Percentiles rank a stretch among this genome's conserved stretches.
Evolutionary conservation across 306 rosid species (phyloP).

Genomic region (Pueraria montana): DNA sequence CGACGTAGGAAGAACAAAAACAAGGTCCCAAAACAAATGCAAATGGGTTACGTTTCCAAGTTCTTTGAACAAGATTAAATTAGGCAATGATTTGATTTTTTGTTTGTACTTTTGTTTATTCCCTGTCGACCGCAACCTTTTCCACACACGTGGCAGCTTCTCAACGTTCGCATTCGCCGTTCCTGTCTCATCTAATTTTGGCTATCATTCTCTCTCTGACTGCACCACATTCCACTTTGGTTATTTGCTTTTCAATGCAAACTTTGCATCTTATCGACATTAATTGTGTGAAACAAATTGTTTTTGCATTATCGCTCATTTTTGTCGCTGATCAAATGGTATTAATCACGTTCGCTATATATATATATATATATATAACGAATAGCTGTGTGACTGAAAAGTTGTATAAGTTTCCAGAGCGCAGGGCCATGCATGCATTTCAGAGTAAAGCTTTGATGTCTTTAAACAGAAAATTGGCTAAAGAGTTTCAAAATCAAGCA

Average conservation of each 20-base stretch:
- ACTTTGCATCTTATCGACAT: background rate
- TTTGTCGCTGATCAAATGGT: background rate
- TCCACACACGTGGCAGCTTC: slow-evolving; percentile 33
- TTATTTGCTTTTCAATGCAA: background rate
- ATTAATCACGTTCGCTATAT: too few relatives aligned
- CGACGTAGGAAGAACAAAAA: background rate
- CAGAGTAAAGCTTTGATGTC: too few relatives aligned
- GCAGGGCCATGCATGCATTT: too few relatives aligned
- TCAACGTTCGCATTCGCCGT: background rate
- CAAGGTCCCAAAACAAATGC: background rate
- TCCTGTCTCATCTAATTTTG: slow-evolving; percentile 3
- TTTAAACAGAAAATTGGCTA: too few relatives aligned
- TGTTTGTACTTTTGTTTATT: background rate
- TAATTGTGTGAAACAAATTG: background rate
- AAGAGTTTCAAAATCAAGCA: too few relatives aligned
- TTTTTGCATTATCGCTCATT: background rate
- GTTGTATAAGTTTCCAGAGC: too few relatives aligned
- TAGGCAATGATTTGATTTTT: background rate
- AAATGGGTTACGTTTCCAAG: background rate
- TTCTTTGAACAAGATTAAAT: background rate
- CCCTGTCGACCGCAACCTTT: background rate
- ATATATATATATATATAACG: too few relatives aligned
- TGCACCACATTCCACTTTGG: background rate
- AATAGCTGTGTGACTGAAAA: too few relatives aligned
- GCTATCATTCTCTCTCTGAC: background rate